Conservation (phyloP, 2,329 filamentous ascomycete genomes). For the Laburnicola sp. region DNA sequence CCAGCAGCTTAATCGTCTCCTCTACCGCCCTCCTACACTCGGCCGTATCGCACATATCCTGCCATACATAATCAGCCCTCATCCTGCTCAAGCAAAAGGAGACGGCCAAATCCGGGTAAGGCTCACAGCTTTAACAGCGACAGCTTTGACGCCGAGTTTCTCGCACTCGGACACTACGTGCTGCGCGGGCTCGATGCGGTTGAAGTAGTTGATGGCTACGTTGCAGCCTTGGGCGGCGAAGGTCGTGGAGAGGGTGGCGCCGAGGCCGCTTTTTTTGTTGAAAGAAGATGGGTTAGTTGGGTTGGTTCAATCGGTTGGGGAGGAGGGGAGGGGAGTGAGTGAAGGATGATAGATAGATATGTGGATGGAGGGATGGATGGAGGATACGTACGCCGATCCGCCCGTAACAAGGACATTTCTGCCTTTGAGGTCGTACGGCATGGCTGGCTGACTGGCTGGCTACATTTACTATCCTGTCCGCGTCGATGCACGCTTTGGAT, state of each 20-base stretch:
- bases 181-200: conserved; percentile 62
- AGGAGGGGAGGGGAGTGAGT: background rate
- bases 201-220: conserved; percentile 73
- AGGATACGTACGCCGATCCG: conserved; percentile 59
- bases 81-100: background rate
- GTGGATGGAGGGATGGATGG: background rate
- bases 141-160: conserved; percentile 55
- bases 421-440: conserved; percentile 65
- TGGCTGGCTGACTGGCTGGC: too few relatives aligned
- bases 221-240: conserved; percentile 71
- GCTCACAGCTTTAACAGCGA: conserved; percentile 63
- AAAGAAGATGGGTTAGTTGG: background rate
- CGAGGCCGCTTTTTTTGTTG: conserved; percentile 62
- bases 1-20: conserved; percentile 62
- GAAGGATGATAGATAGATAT: background rate
- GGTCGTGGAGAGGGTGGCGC: conserved; percentile 66
- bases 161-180: conserved; percentile 61
- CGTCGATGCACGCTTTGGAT: too few relatives aligned
- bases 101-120: background rate
- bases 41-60: conserved; percentile 64
- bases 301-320: background rate
- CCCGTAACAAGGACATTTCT: conserved; percentile 68
- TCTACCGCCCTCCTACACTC: conserved; percentile 64
- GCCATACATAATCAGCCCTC: background rate
- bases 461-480: too few relatives aligned